phyloP scores from a whole-genome alignment of 192 early-diverging fungal genomes.

The Podila minutissima region DNA sequence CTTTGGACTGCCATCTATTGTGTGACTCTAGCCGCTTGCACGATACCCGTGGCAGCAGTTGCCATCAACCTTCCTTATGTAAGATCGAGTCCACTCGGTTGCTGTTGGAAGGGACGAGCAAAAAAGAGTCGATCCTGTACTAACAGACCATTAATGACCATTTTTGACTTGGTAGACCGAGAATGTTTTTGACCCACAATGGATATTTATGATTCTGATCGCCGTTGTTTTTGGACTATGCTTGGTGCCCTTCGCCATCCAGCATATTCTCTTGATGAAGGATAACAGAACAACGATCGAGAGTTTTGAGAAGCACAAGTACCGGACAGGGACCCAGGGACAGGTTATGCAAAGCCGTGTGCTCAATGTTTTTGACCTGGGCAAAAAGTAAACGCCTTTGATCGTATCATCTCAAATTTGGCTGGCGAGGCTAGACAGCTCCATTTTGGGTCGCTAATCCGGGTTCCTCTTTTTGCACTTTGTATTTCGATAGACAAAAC shows the following conservation, averaged over 20 bases:
- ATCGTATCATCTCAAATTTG: not conserved
- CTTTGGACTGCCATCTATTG: conserved; percentile 50
- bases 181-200: conserved; percentile 47
- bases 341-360: conserved; percentile 50
- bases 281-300: conserved; percentile 54
- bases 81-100: not conserved
- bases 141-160: no score
- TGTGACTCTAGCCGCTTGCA: conserved; percentile 33
- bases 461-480: not conserved
- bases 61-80: conserved; percentile 27
- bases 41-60: conserved; percentile 38
- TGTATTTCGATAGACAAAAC: conserved; percentile 47
- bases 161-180: conserved; percentile 9
- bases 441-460: not conserved
- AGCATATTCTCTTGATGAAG: conserved; percentile 47
- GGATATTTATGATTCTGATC: conserved; percentile 50
- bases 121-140: no score
- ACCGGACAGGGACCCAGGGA: conserved; percentile 31
- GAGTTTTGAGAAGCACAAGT: conserved; percentile 50
- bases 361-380: conserved; percentile 55
- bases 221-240: conserved; percentile 50
- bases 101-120: no score
- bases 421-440: not conserved
- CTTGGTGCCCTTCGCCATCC: conserved; percentile 46
- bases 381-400: conserved; percentile 25